Base-by-base conservation (phyloP, 108 stramenopile species). In the Bacterosira constricta region DNA sequence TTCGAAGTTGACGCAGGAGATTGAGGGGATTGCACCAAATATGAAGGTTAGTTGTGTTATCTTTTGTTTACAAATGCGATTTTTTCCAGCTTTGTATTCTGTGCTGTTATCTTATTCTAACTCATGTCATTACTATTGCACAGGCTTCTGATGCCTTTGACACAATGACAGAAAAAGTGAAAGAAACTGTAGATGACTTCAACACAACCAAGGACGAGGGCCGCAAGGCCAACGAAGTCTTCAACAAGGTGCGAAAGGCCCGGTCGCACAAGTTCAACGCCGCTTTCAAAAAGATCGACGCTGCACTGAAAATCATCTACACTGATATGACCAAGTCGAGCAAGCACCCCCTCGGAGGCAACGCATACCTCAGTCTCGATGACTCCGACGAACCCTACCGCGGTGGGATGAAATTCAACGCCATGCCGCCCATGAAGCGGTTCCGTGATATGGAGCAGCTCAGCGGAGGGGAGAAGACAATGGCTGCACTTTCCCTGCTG, bases 391-490 rank as follows among this genome's bases (percentile, higher is more conserved):
- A 99, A 73, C 98, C 98, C 18, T 98, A 96, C 83, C 81, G 90
- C 25, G 97, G 96, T 27, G 98, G 98, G 0, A 83, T 99, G 69
- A 96, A 96, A 73, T 99, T 97, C 94, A 98, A 97, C 70, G 99
- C 98, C 9, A 99, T 97, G 98, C 98, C 98, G 56, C 98, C 99
- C 9, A 97, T 94, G 92, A 99, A 99, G 71, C 85, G 98, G 30
- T 98, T 97, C 81, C 87, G 98, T 38, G 98, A 99, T 59, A 99
- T 99, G 97, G 97, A 98, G 39, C 98, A 99, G 77, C 88, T 99
- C 18, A 97, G 96, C 60, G 99, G 99, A n/a, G 99, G 99, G 17
- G 99, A 99, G 83, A 97, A 98, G 80, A 99, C 99, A 25, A 94
- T 99, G 0, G 99, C 99, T 3, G 97, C 98, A 17, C 84, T 99